Conservation (phyloP, 495 filamentous ascomycete genomes). For the Neurospora sp. region DNA sequence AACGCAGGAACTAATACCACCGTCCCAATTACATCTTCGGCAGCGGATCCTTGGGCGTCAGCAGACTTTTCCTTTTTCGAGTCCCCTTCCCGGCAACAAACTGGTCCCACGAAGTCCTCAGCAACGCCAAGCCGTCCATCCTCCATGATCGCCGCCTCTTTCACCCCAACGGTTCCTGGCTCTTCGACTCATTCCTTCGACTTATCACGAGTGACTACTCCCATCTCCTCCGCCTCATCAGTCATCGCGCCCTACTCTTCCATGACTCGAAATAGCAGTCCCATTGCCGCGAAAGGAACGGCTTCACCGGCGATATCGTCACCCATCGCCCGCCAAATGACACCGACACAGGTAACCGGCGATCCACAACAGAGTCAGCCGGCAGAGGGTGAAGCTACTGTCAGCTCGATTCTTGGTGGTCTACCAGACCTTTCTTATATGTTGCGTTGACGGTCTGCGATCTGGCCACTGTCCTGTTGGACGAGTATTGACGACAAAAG, state of each 20-base stretch:
- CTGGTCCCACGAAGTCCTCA: not conserved
- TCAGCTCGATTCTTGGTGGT: constrained; percentile 27
- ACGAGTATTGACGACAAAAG: not conserved
- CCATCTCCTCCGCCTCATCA: constrained; percentile 8
- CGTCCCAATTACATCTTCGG: not conserved
- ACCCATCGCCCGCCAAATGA: not conserved
- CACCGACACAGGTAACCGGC: not conserved
- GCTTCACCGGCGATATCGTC: not conserved
- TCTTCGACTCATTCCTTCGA: not conserved
- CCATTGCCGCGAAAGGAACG: constrained; percentile 7
- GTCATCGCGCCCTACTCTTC: not conserved
- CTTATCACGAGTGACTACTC: constrained; percentile 3
- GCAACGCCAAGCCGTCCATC: not conserved
- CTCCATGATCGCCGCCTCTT: not conserved
- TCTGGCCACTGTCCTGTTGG: not conserved
- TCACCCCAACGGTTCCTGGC: not conserved
- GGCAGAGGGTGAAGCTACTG: constrained; percentile 23
- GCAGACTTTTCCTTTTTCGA: constrained; percentile 33
- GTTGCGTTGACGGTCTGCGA: constrained; percentile 22
- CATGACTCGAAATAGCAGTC: not conserved
- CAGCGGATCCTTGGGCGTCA: constrained; percentile 22
- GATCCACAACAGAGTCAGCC: not conserved
- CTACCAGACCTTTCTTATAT: constrained; percentile 47
- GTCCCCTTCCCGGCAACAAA: constrained; percentile 4
- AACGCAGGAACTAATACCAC: not conserved